phyloP scores from a whole-genome alignment of 2,329 filamentous ascomycete species.

The Colletotrichum acutatum region DNA sequence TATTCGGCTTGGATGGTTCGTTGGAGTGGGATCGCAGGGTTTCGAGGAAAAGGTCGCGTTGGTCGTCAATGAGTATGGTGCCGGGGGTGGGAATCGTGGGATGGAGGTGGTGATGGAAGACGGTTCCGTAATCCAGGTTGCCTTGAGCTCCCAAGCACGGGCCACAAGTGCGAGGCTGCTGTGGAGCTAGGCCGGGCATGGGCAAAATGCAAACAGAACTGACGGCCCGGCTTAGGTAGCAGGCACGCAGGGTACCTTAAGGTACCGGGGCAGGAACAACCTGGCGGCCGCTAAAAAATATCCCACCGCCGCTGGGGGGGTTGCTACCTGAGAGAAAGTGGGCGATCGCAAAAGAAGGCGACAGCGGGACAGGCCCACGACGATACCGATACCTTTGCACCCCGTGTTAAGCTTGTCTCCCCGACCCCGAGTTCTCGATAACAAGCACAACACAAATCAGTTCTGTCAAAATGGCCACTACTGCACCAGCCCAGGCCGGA shows the following conservation, averaged over 20 bases:
- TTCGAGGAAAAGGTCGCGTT: slow-evolving; percentile 3
- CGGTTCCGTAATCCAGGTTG: slow-evolving; percentile 41
- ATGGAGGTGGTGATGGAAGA: slow-evolving; percentile 36
- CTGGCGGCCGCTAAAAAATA: slow-evolving; percentile 38
- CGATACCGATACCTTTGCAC: slow-evolving; percentile 28
- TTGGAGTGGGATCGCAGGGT: slow-evolving; percentile 21
- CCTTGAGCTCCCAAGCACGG: slow-evolving; percentile 39
- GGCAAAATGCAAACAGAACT: slow-evolving; percentile 18
- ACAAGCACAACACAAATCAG: slow-evolving; percentile 24
- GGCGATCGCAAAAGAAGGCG: slow-evolving; percentile 37
- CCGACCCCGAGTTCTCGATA: slow-evolving; percentile 1
- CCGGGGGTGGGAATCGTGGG: slow-evolving; percentile 6
- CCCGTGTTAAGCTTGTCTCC: slow-evolving; percentile 13
- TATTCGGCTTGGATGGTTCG: neutral
- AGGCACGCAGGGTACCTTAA: neutral
- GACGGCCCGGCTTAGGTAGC: neutral
- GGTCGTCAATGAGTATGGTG: slow-evolving; percentile 21
- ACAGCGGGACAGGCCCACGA: slow-evolving; percentile 36
- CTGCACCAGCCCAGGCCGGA: slow-evolving; percentile 51
- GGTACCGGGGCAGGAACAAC: slow-evolving; percentile 37
- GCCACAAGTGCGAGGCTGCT: slow-evolving; percentile 38
- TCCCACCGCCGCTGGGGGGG: slow-evolving; percentile 38
- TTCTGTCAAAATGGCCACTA: slow-evolving; percentile 53
- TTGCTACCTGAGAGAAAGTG: slow-evolving; percentile 36
- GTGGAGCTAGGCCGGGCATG: slow-evolving; percentile 32